A percentile compares a stretch with the other conserved stretches of the same genome.
Evolutionary conservation across 306 rosid species (phyloP).

Genomic region (Cercis canadensis): DNA sequence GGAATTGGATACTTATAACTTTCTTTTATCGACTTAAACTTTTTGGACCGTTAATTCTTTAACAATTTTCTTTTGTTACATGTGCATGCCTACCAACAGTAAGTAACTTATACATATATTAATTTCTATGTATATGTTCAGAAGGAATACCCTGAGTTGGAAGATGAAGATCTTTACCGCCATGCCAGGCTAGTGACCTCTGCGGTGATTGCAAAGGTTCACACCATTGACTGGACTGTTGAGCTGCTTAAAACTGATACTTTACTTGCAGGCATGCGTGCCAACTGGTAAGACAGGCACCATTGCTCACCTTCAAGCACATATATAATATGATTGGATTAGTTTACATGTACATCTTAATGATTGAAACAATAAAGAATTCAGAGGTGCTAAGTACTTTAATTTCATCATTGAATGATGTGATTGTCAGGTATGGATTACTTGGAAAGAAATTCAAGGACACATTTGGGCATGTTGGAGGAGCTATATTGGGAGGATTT

Average conservation of each 20-base stretch:
- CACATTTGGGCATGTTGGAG: constrained; percentile 69
- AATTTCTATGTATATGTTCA: background rate
- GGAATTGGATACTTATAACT: too few species aligned
- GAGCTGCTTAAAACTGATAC: constrained; percentile 73
- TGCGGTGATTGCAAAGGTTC: constrained; percentile 69
- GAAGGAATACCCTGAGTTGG: constrained; percentile 40
- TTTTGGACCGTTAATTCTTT: too few species aligned
- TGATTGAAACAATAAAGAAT: too few species aligned
- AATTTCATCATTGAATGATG: background rate
- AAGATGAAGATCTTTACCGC: constrained; percentile 60
- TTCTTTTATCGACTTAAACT: too few species aligned
- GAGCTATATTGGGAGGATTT: constrained; percentile 46
- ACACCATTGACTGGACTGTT: constrained; percentile 73
- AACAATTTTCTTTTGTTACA: too few species aligned
- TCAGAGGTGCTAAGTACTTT: too few species aligned
- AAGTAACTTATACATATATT: too few species aligned
- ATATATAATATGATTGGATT: too few species aligned
- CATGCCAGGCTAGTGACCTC: constrained; percentile 70
- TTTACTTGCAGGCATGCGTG: constrained; percentile 61
- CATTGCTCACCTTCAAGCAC: too few species aligned
- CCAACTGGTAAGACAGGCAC: constrained; percentile 51
- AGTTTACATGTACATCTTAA: too few species aligned
- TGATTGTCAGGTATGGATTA: constrained; percentile 59
- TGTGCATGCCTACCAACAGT: too few species aligned
- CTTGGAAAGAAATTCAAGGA: constrained; percentile 76